Conservation (phyloP, 163 green algal genomes). For the Smithsoniella earleae region DNA sequence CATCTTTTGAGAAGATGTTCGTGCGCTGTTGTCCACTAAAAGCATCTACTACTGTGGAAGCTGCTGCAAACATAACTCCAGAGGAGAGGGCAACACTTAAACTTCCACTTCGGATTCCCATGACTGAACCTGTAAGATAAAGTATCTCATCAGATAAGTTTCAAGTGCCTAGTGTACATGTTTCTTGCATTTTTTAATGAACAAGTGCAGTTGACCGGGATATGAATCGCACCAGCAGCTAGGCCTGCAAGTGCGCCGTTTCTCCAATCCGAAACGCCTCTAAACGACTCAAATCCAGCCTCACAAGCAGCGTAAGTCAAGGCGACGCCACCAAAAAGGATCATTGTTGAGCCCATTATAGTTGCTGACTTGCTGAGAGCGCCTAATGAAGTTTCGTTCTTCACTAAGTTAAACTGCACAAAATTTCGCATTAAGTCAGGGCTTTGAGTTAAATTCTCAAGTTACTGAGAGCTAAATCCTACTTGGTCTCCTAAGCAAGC, state of each 20-base stretch:
- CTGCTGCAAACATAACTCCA: constrained; percentile 29
- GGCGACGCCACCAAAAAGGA: constrained; percentile 7
- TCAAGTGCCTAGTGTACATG: neutral
- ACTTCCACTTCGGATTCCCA: constrained; percentile 21
- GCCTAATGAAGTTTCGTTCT: constrained; percentile 21
- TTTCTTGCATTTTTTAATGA: neutral
- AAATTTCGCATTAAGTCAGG: no score
- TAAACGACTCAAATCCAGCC: constrained; percentile 14
- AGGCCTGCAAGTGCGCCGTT: constrained; percentile 25
- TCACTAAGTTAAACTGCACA: constrained; percentile 22
- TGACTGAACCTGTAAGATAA: constrained; percentile 13
- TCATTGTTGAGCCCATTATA: constrained; percentile 28
- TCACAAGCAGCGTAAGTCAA: constrained; percentile 27
- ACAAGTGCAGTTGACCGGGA: neutral
- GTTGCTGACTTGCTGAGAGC: constrained; percentile 3
- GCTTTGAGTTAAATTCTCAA: no score
- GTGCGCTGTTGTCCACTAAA: neutral
- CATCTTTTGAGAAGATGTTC: constrained; percentile 23
- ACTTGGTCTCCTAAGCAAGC: neutral
- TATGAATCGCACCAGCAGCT: constrained; percentile 8
- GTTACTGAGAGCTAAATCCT: no score
- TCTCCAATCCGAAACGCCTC: constrained; percentile 10
- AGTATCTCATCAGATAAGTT: neutral
- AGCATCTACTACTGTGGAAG: constrained; percentile 8
- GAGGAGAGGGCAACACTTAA: neutral